A percentile compares a stretch with the other conserved stretches of the same genome.
phyloP scores from a whole-genome alignment of 2,329 filamentous ascomycete species.

The Botrytis squamosa region DNA sequence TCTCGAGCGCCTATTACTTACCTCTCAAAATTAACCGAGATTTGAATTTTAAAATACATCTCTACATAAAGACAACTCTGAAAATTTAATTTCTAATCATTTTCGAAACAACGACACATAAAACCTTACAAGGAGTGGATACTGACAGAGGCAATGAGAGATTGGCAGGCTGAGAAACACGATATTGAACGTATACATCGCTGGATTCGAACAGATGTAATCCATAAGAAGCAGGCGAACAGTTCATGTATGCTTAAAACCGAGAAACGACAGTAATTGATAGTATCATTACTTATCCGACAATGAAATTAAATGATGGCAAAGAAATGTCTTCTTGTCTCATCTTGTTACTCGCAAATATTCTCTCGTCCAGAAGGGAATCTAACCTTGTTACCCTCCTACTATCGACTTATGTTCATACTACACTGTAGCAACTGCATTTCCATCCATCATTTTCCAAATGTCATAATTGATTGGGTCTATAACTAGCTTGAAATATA shows the following conservation, averaged over 20 bases:
- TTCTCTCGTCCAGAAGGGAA: not conserved
- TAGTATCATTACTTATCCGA: not conserved
- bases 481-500: not conserved
- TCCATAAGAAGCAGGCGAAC: not conserved
- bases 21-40: no score
- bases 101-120: no score
- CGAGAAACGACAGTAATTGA: not conserved
- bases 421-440: not conserved
- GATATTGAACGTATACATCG: no score
- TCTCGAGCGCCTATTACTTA: no score
- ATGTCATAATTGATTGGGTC: not conserved
- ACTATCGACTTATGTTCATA: not conserved
- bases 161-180: no score
- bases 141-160: no score
- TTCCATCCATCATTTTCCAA: not conserved
- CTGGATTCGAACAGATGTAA: no score
- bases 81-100: no score
- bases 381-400: not conserved
- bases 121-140: no score
- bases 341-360: not conserved
- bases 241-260: no score
- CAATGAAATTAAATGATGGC: not conserved
- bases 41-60: no score
- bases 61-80: no score
- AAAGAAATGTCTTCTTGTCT: not conserved